These are phyloP conservation scores for Debaryomyces hansenii DNA, from an alignment of 805 yeast species.

Conservation along the genomic window DNA sequence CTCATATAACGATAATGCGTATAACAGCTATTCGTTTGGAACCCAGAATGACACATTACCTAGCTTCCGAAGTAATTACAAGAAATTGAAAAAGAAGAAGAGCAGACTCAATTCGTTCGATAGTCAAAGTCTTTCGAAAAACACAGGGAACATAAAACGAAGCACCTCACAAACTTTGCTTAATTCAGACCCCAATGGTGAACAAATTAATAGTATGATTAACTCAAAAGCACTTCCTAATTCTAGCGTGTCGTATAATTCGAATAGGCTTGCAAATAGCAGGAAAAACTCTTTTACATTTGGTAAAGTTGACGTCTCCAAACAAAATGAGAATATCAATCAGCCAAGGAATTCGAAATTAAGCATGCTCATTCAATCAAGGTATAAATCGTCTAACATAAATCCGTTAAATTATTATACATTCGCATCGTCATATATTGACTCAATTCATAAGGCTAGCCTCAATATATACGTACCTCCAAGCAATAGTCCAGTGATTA, in stretches of 20 bases:
- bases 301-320: slow-evolving; percentile 19
- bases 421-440: slow-evolving; percentile 33
- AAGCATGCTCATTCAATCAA: slow-evolving; percentile 43
- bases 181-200: not conserved
- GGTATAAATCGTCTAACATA: slow-evolving; percentile 30
- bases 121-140: slow-evolving; percentile 8
- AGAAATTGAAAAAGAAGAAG: slow-evolving; percentile 17
- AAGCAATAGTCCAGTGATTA: slow-evolving; percentile 21
- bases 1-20: slow-evolving; percentile 16
- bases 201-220: slow-evolving; percentile 7
- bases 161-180: not conserved
- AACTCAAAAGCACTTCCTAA: not conserved
- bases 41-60: slow-evolving; percentile 10
- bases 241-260: slow-evolving; percentile 2
- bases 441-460: slow-evolving; percentile 6
- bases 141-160: slow-evolving; percentile 2
- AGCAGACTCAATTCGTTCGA: slow-evolving; percentile 15
- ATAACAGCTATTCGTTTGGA: slow-evolving; percentile 16
- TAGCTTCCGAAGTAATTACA: slow-evolving; percentile 9
- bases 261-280: slow-evolving; percentile 3
- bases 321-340: not conserved
- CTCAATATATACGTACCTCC: slow-evolving; percentile 37
- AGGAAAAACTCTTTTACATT: slow-evolving; percentile 13
- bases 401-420: slow-evolving; percentile 47
- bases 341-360: slow-evolving; percentile 30